phyloP scores from a whole-genome alignment of 192 early-diverging fungal genomes.

The Bifiguratus adelaidae region DNA sequence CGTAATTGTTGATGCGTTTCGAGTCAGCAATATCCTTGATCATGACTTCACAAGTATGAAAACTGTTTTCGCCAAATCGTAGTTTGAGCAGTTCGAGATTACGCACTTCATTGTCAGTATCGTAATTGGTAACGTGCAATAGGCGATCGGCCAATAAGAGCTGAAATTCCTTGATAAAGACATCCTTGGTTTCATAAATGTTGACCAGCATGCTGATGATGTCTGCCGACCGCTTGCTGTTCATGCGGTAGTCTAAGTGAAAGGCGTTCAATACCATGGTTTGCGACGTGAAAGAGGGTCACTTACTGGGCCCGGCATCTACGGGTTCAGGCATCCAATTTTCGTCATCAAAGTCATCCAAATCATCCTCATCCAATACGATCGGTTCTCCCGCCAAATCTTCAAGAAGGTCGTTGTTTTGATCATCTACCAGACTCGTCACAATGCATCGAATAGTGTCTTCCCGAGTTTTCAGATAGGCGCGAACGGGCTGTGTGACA shows the following conservation, averaged over 20 bases:
- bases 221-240: constrained; percentile 31
- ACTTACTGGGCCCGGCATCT: constrained; percentile 36
- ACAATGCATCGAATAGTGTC: constrained; percentile 64
- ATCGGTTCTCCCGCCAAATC: constrained; percentile 16
- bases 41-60: constrained; percentile 71
- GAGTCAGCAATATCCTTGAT: constrained; percentile 70
- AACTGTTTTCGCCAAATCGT: constrained; percentile 48
- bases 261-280: neutral
- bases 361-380: constrained; percentile 30
- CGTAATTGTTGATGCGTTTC: constrained; percentile 42
- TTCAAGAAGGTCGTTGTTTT: constrained; percentile 37
- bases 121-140: constrained; percentile 31
- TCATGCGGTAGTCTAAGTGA: constrained; percentile 11
- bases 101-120: constrained; percentile 41
- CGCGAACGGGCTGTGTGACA: constrained; percentile 43
- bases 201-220: constrained; percentile 54
- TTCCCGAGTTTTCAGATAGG: constrained; percentile 44
- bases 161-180: constrained; percentile 66
- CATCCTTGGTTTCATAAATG: constrained; percentile 58
- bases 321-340: constrained; percentile 53
- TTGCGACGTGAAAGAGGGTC: neutral
- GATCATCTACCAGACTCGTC: constrained; percentile 50
- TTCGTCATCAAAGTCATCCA: constrained; percentile 29
- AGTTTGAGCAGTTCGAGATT: constrained; percentile 69
- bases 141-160: constrained; percentile 38